These are phyloP conservation scores for Adansonia digitata DNA, from an alignment of 345 rosid genomes.

Conservation along the genomic window DNA sequence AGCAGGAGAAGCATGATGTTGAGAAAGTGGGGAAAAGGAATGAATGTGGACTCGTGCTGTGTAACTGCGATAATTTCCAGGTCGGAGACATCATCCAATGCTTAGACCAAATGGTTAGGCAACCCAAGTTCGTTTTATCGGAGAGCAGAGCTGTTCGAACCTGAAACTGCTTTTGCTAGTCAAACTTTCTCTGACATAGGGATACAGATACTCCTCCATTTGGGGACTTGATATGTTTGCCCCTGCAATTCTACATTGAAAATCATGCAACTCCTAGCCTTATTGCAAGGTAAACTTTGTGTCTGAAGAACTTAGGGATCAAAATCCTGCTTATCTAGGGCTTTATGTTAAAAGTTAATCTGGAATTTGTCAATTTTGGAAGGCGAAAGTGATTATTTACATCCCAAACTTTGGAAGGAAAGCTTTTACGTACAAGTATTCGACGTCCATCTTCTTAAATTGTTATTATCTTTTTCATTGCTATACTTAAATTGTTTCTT, in stretches of 20 bases:
- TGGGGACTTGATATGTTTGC: not conserved
- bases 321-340: not conserved
- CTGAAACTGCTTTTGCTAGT: conserved; percentile 21
- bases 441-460: too few relatives aligned
- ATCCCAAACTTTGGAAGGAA: too few relatives aligned
- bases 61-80: conserved; percentile 59
- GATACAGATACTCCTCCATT: not conserved
- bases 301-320: not conserved
- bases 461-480: too few relatives aligned
- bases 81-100: conserved; percentile 83
- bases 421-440: too few relatives aligned
- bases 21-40: conserved; percentile 77
- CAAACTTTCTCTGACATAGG: not conserved
- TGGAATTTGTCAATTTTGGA: conserved; percentile 13
- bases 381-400: not conserved
- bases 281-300: not conserved
- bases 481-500: too few relatives aligned
- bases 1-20: conserved; percentile 85
- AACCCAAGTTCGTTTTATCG: conserved; percentile 85
- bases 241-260: not conserved
- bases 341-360: not conserved
- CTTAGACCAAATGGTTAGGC: conserved; percentile 62
- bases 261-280: not conserved
- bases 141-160: conserved; percentile 78
- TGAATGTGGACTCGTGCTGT: conserved; percentile 83